These are phyloP conservation scores for Paraphoma chrysanthemicola DNA, from an alignment of 2,329 filamentous ascomycete genomes.

Conservation along the genomic window DNA sequence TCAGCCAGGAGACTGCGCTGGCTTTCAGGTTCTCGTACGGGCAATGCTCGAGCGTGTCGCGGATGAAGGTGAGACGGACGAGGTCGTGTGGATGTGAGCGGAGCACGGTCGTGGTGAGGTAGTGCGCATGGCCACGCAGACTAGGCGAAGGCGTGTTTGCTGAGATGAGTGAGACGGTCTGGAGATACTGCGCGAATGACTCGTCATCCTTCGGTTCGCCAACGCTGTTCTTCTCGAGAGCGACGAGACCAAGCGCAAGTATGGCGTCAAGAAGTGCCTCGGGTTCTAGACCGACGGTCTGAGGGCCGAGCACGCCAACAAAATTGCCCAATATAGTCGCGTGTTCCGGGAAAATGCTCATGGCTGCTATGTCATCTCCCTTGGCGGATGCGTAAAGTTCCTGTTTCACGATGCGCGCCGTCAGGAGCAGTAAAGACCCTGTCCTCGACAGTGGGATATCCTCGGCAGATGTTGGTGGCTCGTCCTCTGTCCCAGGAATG, in stretches of 20 bases:
- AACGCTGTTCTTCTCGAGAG: conserved; percentile 54
- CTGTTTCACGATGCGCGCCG: conserved; percentile 59
- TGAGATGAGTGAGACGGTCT: conserved; percentile 56
- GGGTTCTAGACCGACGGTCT: conserved; percentile 49
- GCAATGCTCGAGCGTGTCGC: conserved; percentile 62
- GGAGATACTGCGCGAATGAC: conserved; percentile 60
- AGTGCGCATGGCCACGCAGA: conserved; percentile 57
- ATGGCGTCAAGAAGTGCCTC: conserved; percentile 63
- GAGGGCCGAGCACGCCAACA: conserved; percentile 49
- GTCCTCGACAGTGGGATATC: conserved; percentile 64
- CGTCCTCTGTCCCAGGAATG: conserved; percentile 59
- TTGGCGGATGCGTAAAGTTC: conserved; percentile 56
- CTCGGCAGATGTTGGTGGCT: conserved; percentile 58
- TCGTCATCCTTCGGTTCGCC: conserved; percentile 58
- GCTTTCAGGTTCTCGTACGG: conserved; percentile 63
- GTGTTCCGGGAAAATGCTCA: conserved; percentile 62
- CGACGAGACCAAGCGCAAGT: conserved; percentile 59
- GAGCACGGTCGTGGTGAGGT: conserved; percentile 57
- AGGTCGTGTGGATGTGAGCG: conserved; percentile 61
- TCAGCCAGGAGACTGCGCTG: conserved; percentile 66
- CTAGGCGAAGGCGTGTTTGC: conserved; percentile 57
- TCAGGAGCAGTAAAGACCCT: conserved; percentile 61
- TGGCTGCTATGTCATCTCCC: conserved; percentile 37
- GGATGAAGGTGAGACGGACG: conserved; percentile 61
- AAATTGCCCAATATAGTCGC: conserved; percentile 60